phyloP scores from a whole-genome alignment of 345 rosid species.

The Camelina laxa region DNA sequence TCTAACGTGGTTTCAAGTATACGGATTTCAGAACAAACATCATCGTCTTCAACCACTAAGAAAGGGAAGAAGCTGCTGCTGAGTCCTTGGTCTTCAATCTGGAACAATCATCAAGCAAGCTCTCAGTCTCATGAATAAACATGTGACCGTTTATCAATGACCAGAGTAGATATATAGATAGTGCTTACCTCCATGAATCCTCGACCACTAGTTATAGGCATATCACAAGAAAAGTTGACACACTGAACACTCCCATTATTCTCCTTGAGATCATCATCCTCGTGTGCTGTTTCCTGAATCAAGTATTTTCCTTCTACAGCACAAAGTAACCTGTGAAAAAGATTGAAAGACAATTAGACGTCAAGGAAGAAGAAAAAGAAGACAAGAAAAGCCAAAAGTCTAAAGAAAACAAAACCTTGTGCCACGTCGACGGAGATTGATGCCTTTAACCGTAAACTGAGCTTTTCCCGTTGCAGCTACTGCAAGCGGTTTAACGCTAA shows the following conservation, averaged over 20 bases:
- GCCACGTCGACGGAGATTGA: conserved; percentile 68
- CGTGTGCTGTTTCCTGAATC: conserved; percentile 62
- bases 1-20: conserved; percentile 74
- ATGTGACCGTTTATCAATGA: conserved; percentile 1
- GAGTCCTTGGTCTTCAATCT: conserved; percentile 91
- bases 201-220: conserved; percentile 70
- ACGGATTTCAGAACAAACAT: conserved; percentile 88
- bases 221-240: conserved; percentile 68
- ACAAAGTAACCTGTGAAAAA: conserved; percentile 74
- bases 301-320: conserved; percentile 90
- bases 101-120: conserved; percentile 46
- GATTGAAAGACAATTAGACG: conserved; percentile 22
- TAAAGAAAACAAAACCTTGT: conserved; percentile 57
- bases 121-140: conserved; percentile 34
- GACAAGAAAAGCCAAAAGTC: neutral
- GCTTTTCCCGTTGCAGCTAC: conserved; percentile 61
- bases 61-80: conserved; percentile 95
- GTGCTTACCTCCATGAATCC: conserved; percentile 93
- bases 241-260: conserved; percentile 60
- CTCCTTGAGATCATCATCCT: conserved; percentile 51
- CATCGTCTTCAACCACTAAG: conserved; percentile 77
- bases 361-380: neutral
- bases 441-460: conserved; percentile 78
- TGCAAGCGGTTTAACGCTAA: conserved; percentile 81
- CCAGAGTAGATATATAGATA: conserved; percentile 25